Evolutionary conservation across 73 alveolate species (phyloP).

Genomic region (Paramecium caudatum): DNA sequence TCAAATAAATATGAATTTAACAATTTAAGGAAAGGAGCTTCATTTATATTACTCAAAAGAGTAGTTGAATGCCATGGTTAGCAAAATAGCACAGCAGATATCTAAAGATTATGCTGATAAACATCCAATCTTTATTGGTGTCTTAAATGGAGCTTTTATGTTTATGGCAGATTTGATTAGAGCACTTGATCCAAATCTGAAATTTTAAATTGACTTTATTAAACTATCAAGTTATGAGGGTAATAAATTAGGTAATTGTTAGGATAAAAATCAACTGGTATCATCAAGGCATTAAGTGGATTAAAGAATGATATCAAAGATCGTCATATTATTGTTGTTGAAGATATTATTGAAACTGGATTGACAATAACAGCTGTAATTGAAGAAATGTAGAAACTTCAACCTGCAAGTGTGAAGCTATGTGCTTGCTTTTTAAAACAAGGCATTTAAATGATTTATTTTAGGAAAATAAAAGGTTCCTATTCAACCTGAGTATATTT

Average conservation of each 20-base stretch:
- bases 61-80: background rate
- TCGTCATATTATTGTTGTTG: conserved; percentile 62
- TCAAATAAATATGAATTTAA: background rate
- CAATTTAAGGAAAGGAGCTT: conserved; percentile 9
- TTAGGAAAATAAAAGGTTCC: conserved; percentile 58
- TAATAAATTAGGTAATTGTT: background rate
- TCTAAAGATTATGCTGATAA: conserved; percentile 64
- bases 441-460: conserved; percentile 28
- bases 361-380: conserved; percentile 67
- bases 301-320: conserved; percentile 70
- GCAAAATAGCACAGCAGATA: conserved; percentile 61
- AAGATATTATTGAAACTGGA: conserved; percentile 76
- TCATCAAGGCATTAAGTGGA: conserved; percentile 65
- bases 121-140: conserved; percentile 76
- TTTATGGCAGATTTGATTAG: conserved; percentile 74
- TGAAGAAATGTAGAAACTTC: conserved; percentile 49
- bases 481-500: conserved; percentile 61
- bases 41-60: conserved; percentile 12
- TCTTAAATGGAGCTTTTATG: conserved; percentile 75
- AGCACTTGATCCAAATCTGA: conserved; percentile 42
- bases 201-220: conserved; percentile 69
- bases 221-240: conserved; percentile 76
- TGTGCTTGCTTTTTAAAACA: conserved; percentile 65
- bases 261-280: conserved; percentile 71
- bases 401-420: conserved; percentile 65